These are phyloP conservation scores for Datura wrightii DNA, from an alignment of 257 asterid genomes.

Conservation along the genomic window DNA sequence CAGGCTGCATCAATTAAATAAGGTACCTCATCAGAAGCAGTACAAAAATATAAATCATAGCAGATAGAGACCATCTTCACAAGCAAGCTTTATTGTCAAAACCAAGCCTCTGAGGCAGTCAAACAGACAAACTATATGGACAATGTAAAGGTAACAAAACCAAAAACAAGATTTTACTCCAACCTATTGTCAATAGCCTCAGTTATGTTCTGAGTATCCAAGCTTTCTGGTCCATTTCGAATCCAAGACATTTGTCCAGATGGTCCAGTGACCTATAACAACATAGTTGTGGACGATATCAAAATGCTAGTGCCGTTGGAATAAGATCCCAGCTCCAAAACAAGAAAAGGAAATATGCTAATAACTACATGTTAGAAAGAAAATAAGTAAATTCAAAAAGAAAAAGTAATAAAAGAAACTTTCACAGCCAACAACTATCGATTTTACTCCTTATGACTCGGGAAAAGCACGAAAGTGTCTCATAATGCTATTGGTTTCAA, in stretches of 20 bases:
- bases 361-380: background rate
- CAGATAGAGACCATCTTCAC: background rate
- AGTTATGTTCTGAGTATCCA: conserved; percentile 69
- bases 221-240: conserved; percentile 81
- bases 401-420: background rate
- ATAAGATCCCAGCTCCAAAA: conserved; percentile 12
- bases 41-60: conserved; percentile 31
- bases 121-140: background rate
- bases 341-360: background rate
- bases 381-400: background rate
- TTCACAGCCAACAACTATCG: background rate
- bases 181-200: conserved; percentile 88
- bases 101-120: background rate
- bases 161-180: conserved; percentile 33
- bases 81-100: background rate
- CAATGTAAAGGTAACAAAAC: background rate
- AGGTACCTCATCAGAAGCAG: conserved; percentile 24
- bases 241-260: conserved; percentile 98
- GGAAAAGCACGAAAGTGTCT: background rate
- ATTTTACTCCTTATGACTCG: background rate
- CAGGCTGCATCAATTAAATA: conserved; percentile 58
- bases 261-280: conserved; percentile 85
- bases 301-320: conserved; percentile 26
- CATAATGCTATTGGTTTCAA: background rate
- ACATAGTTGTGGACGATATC: conserved; percentile 25